Base-by-base conservation (phyloP, 768 basidiomycete species). In the Collybiopsis luxurians region DNA sequence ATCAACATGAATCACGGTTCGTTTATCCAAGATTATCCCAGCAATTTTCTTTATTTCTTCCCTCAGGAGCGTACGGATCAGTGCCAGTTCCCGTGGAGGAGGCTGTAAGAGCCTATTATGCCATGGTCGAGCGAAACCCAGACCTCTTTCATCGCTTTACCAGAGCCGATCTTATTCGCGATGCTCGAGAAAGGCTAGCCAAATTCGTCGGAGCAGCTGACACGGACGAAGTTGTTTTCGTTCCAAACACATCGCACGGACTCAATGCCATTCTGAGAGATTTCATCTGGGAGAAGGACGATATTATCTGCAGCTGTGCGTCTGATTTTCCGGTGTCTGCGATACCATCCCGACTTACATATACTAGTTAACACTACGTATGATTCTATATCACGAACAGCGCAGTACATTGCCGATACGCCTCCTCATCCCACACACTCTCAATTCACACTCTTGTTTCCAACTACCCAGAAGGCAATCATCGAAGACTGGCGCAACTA, bases 231-330 rank as follows among this genome's bases (percentile, higher is more conserved):
- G 72, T 80, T 21, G 82, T 87, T 19, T 68, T 83, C 10, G 79
- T 85, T 0, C 68, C 78, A 0, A 90, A 89, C 60, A 79, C 87
- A 0, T 85, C 85, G 0, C 76, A 80, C 60, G 88, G 82, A 2
- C 61, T 93, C 31, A 84, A 85, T 60, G 88, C 84, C 9, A 72
- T 93, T 49, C 65, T 90, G 30, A 72, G 78, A 44, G 91, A 92
- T 57, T 74, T 93, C 30, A 71, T 79, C 39, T 90, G 87, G 87
- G 72, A 79, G 31, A 65, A 80, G 47, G 84, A 80, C 0, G 91
- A 94, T 67, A 70, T 87, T 11, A 75, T 94, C 51, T 70, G 92
- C 42, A 73, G 69, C 15, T 81, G 87, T 89, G 63, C 44, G 80
- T 75, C 23, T 26, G 26, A 44, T 19, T 34, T 28, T 27, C 24